Evolutionary conservation across 2,329 filamentous ascomycete genomes (phyloP), one percentile per base, ranked within the genome.

Genomic region (Tolypocladium sp.): DNA sequence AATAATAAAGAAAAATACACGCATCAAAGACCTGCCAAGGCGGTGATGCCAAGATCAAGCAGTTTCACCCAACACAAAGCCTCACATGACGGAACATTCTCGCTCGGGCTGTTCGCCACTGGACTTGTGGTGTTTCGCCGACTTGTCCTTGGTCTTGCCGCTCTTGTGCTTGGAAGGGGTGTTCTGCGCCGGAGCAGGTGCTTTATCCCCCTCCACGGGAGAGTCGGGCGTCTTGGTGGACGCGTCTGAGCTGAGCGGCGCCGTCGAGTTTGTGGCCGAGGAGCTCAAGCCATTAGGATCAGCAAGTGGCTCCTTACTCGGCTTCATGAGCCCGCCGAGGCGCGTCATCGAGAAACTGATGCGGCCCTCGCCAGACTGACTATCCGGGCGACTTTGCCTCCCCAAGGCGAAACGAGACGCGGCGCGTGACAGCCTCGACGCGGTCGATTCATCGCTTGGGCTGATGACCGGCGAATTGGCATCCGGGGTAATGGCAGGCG

Each of bases 291-390:
- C 59, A 46, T 64, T 67, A 20, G 61, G 59, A 20, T 73, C 73
- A 10, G 61, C 59, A 13, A 68, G 63, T 9, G 58, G 75, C 60
- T 85, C 82, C 65, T 76, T 82, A 71, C 79, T 82, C 10, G 76
- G 65, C 56, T 77, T 79, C 65, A 79, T 78, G 8, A 84, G 74
- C 0, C 79, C 77, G 12, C 78, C 79, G 4, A 84, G 70, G n/a
- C 81, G 78, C 20, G 78, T 79, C 68, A 87, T 83, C 3, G 80
- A 82, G 22, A 80, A 73, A 65, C 81, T 85, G 59, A 85, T 79
- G 4, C 84, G 77, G 20, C 77, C 77, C 63, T 87, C 84, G 35
- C 83, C 82, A 1, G 76, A 79, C 64, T 86, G 82, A 65, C 84
- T 87, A 22, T 73, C 73, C 5, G 84, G 81, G 15, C 84, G 79